Conservation (phyloP, 2,329 filamentous ascomycete genomes). For the Apiospora marii region DNA sequence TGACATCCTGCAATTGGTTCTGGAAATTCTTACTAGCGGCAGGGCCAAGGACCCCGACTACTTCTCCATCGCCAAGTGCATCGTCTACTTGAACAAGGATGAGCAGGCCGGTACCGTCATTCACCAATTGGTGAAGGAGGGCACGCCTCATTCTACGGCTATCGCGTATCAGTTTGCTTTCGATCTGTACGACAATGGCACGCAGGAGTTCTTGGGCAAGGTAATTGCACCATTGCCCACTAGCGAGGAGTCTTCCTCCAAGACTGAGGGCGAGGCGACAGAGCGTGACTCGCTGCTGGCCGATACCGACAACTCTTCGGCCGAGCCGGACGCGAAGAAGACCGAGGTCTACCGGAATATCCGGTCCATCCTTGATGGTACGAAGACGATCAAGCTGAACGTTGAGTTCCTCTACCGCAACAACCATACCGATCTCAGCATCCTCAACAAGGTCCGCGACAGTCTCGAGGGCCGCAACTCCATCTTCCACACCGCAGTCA, state of each 20-base stretch:
- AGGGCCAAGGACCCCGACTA: constrained; percentile 89
- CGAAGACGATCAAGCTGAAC: constrained; percentile 92
- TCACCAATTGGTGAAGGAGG: constrained; percentile 79
- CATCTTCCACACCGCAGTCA: constrained; percentile 97
- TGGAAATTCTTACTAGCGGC: constrained; percentile 87
- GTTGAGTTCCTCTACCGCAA: constrained; percentile 96
- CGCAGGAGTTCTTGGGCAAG: constrained; percentile 93
- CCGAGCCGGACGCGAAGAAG: constrained; percentile 57
- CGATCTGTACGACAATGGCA: constrained; percentile 97
- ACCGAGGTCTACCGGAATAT: constrained; percentile 69
- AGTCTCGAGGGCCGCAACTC: constrained; percentile 95
- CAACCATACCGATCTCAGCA: constrained; percentile 89
- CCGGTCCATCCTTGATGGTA: constrained; percentile 79
- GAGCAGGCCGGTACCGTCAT: constrained; percentile 90
- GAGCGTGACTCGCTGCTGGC: constrained; percentile 61
- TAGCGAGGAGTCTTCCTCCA: constrained; percentile 48
- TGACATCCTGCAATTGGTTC: constrained; percentile 87
- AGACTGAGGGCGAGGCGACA: constrained; percentile 51
- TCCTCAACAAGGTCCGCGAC: constrained; percentile 95
- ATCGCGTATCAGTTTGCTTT: constrained; percentile 98
- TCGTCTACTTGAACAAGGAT: constrained; percentile 93
- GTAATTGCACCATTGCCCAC: constrained; percentile 82
- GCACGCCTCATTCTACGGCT: constrained; percentile 79
- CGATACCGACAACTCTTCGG: constrained; percentile 42
- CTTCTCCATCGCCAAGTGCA: constrained; percentile 97